These are phyloP conservation scores for Tetrapisispora arboricola DNA, from an alignment of 805 yeast genomes.

Conservation along the genomic window DNA sequence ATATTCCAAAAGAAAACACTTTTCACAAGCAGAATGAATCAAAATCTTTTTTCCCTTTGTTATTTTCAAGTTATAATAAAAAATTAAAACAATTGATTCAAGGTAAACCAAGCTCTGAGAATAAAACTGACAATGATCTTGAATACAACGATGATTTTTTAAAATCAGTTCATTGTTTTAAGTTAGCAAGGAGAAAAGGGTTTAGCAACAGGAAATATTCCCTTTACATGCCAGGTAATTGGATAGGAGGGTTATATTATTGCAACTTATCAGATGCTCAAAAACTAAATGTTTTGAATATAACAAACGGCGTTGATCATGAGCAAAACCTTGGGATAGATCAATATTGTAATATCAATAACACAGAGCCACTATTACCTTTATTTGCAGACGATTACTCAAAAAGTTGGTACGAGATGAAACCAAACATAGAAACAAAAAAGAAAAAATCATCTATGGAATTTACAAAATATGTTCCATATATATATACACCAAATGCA, in stretches of 20 bases:
- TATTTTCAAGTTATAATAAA: background rate
- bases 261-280: conserved; percentile 31
- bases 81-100: background rate
- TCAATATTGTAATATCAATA: conserved; percentile 27
- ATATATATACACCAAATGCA: conserved; percentile 40
- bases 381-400: conserved; percentile 47
- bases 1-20: background rate
- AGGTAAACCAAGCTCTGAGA: background rate
- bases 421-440: conserved; percentile 16
- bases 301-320: too few species aligned
- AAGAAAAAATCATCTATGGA: conserved; percentile 11
- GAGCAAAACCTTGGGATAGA: too few species aligned
- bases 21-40: background rate
- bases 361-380: conserved; percentile 42
- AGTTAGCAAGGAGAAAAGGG: conserved; percentile 47
- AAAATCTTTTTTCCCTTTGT: background rate
- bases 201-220: conserved; percentile 38
- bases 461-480: conserved; percentile 44
- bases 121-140: background rate
- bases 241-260: conserved; percentile 55
- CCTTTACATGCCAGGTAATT: conserved; percentile 44
- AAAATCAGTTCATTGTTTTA: conserved; percentile 44
- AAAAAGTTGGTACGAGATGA: conserved; percentile 36
- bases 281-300: conserved; percentile 10
- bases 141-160: too few species aligned